Evolutionary conservation across 768 basidiomycete genomes (phyloP), one percentile per base, ranked within the genome.

Genomic region (Clitopilus passeckerianus): DNA sequence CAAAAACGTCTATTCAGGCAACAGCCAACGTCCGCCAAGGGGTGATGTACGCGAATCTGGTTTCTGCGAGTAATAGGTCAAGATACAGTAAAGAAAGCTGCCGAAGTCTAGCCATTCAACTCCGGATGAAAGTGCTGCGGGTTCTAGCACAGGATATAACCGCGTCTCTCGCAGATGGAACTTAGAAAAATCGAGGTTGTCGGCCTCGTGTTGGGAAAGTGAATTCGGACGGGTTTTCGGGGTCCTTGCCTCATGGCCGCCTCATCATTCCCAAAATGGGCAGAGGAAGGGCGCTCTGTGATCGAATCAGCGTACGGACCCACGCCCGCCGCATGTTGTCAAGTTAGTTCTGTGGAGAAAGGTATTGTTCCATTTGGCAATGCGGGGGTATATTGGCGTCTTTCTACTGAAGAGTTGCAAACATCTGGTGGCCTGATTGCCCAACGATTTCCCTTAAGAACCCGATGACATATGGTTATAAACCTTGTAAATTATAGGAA

Each of bases 291-390:
- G 54, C 54, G 63, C 63, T 60, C 61, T 56, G 34, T 33, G 50
- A 54, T 57, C 34, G 43, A 55, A 56, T 53, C 27, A 60, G 41
- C 23, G 24, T 53, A 4, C 14, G 46, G 57, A 63, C 62, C 59
- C 62, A 64, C 58, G 56, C 61, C 63, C 63, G 63, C 61, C 61
- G 61, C 61, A 59, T 62, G 64, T 64, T 61, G 56, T 52, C 56
- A 24, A 23, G 18, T 2, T 30, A 30, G 27, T 10, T 50, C 16
- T 50, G 22, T 50, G 16, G 46, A 18, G 20, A 18, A 18, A 23
- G 22, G n/a, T 20, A 18, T 41, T 41, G 37, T 14, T 41, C 37
- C 37, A 41, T 41, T 41, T 41, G 37, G 37, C n/a, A 41, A 18
- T 5, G 37, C 15, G 37, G 10, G 10, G n/a, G 37, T 12, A 18